Evolutionary conservation across 441 rosid genomes (phyloP), one percentile per base, ranked within the genome.

Genomic region (Flueggea neowawraea): DNA sequence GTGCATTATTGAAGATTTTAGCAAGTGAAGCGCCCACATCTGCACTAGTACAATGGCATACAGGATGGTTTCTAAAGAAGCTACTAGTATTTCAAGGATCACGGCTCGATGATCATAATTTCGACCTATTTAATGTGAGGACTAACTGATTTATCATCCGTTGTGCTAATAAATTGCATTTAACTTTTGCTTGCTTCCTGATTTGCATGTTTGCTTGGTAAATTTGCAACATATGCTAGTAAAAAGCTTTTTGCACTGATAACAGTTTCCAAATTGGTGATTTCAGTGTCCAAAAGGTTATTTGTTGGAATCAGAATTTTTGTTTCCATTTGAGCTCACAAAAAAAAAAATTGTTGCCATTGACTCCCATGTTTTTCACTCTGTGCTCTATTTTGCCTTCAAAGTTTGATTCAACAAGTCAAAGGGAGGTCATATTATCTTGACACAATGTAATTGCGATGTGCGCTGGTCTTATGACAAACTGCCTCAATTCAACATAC

Each of bases 31-130:
- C 82, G 47, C 72, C 78, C 43, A 61, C 44, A 16, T 58, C 82
- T 58, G 72, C 67, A 11, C 62, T 54, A 65, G 55, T 64, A 59
- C 73, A 69, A 61, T 75, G 75, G 87, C 81, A 83, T 65, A 67
- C 75, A 16, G 90, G 84, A 54, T 85, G 89, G 90, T 69, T 85
- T 61, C 49, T 87, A 69, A 62, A 43, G 66, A 81, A 81, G 67
- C 72, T 82, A 43, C 68, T 83, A 70, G 14, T 64, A 44, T 57
- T 68, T 54, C 77, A 74, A 65, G 80, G 74, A 70, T 69, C 56
- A 63, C 64, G 44, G 62, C 83, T 81, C 45, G 62, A 61, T 52
- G 68, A 77, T 54, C 58, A 73, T 60, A 68, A 68, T 71, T 33
- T 75, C 62, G 68, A 45, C 41, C 57, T 76, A 41, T 78, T 85